These are phyloP conservation scores for Pichia nanzhaoensis DNA, from an alignment of 805 yeast species.

Conservation along the genomic window DNA sequence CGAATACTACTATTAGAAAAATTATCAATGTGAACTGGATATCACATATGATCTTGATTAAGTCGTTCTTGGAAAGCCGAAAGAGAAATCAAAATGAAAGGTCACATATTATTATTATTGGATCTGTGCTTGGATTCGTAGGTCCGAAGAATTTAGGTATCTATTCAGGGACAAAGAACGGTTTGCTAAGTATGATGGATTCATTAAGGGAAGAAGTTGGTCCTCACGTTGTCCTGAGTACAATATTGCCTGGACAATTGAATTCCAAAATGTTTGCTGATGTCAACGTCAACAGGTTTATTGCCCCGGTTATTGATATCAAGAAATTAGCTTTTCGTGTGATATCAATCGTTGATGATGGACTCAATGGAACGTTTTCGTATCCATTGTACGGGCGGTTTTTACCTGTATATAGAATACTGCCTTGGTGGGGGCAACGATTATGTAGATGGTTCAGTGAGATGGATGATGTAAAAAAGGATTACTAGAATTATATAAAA, in stretches of 20 bases:
- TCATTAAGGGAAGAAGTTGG: constrained; percentile 37
- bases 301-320: constrained; percentile 44
- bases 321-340: constrained; percentile 32
- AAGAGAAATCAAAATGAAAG: constrained; percentile 13
- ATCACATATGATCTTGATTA: constrained; percentile 37
- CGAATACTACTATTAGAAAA: constrained; percentile 20
- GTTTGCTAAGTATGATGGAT: constrained; percentile 38
- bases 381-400: constrained; percentile 43
- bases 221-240: constrained; percentile 25
- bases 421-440: constrained; percentile 37
- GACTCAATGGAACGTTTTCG: constrained; percentile 37
- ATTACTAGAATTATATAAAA: neutral
- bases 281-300: constrained; percentile 35
- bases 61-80: constrained; percentile 22
- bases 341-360: constrained; percentile 29
- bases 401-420: constrained; percentile 34
- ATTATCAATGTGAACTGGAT: constrained; percentile 38
- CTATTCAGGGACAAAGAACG: constrained; percentile 46
- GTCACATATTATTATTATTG: constrained; percentile 36
- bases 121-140: constrained; percentile 42
- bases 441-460: constrained; percentile 23
- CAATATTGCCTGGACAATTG: constrained; percentile 47
- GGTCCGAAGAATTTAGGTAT: constrained; percentile 43
- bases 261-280: constrained; percentile 43
- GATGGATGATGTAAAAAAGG: constrained; percentile 24